These are phyloP conservation scores for Ceratobasidium theobromae DNA, from an alignment of 1,284 basidiomycete species.

Conservation along the genomic window DNA sequence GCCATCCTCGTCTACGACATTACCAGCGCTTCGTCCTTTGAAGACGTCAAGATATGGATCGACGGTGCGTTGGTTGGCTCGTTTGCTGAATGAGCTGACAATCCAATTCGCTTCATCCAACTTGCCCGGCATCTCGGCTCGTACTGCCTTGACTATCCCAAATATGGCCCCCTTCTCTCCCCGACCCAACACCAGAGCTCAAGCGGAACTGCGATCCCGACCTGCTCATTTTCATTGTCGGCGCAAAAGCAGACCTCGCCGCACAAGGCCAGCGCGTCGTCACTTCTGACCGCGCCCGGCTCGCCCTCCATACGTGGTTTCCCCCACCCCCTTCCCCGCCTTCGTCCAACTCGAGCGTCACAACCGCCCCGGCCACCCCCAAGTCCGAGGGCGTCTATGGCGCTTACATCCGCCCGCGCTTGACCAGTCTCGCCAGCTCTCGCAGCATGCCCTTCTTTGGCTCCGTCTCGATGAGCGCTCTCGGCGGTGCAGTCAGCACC, in stretches of 20 bases:
- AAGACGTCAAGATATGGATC: conserved; percentile 91
- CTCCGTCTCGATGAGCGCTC: conserved; percentile 17
- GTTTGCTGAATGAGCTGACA: conserved; percentile 21
- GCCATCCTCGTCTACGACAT: conserved; percentile 98
- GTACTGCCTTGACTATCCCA: neutral
- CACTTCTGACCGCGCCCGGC: conserved; percentile 52
- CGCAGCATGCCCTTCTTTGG: conserved; percentile 54
- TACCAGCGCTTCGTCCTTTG: conserved; percentile 85
- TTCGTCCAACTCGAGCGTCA: conserved; percentile 48
- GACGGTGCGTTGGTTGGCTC: conserved; percentile 58
- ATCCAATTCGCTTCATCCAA: conserved; percentile 5
- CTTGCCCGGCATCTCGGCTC: conserved; percentile 14
- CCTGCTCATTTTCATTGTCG: conserved; percentile 89
- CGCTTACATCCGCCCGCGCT: conserved; percentile 78
- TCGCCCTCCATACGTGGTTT: conserved; percentile 80
- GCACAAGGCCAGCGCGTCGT: conserved; percentile 53
- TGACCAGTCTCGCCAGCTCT: conserved; percentile 57
- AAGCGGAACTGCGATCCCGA: conserved; percentile 83
- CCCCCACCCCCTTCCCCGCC: conserved; percentile 60
- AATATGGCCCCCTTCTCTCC: conserved; percentile 12
- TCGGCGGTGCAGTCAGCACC: neutral
- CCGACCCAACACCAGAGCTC: conserved; percentile 57
- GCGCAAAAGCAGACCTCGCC: conserved; percentile 82
- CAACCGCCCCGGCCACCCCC: conserved; percentile 21
- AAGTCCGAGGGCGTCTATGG: conserved; percentile 29